A percentile compares a stretch with the other conserved stretches of the same genome.
phyloP scores from a whole-genome alignment of 2,329 filamentous ascomycete species.

The Trichoderma simmonsii region DNA sequence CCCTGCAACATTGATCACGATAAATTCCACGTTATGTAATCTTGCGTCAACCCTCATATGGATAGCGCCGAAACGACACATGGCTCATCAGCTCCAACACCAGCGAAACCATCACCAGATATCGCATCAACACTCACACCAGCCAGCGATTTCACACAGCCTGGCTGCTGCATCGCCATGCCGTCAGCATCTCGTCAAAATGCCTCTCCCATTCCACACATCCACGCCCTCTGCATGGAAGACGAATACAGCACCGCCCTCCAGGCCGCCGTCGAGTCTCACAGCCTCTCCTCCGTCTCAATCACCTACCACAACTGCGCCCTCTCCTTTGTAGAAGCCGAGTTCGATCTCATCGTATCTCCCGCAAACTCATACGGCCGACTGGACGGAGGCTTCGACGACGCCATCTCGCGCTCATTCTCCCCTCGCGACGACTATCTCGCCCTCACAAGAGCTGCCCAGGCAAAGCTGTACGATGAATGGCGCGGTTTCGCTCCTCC shows the following conservation, averaged over 20 bases:
- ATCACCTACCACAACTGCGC: constrained; percentile 38
- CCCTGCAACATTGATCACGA: background rate
- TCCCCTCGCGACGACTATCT: constrained; percentile 44
- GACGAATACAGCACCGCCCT: constrained; percentile 38
- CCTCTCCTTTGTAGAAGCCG: constrained; percentile 37
- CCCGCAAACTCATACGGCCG: constrained; percentile 54
- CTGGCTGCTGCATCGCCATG: background rate
- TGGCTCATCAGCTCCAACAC: background rate
- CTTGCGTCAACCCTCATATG: background rate
- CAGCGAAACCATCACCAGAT: background rate
- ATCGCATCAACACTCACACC: background rate
- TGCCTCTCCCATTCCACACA: constrained; percentile 16
- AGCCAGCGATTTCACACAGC: background rate
- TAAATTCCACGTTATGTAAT: background rate
- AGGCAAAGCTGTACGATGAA: constrained; percentile 42
- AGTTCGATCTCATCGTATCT: constrained; percentile 50
- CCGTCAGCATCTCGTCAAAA: background rate
- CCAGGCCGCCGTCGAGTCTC: constrained; percentile 30
- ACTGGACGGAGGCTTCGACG: constrained; percentile 54
- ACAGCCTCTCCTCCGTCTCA: constrained; percentile 31
- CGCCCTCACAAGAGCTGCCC: constrained; percentile 45
- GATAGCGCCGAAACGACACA: background rate
- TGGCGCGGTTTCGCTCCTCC: constrained; percentile 51
- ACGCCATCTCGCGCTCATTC: constrained; percentile 50
- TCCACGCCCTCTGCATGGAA: constrained; percentile 23